A percentile compares a stretch with the other conserved stretches of the same genome.
Evolutionary conservation across 306 rosid genomes (phyloP).

Genomic region (Trichosanthes cucumerina): DNA sequence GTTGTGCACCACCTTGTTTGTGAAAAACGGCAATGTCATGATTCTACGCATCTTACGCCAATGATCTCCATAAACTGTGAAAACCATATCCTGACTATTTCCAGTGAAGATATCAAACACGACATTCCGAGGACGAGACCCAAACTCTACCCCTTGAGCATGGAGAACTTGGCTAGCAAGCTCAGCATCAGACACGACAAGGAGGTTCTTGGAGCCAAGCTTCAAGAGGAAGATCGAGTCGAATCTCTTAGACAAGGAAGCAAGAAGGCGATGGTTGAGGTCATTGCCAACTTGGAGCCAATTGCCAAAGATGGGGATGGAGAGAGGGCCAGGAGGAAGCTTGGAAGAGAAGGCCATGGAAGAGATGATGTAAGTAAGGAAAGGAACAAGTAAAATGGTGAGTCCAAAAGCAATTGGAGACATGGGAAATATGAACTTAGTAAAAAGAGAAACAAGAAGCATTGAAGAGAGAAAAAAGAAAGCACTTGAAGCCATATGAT

Average conservation of each 20-base stretch:
- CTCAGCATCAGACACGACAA: slow-evolving; percentile 51
- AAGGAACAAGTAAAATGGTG: not conserved
- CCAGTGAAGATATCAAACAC: slow-evolving; percentile 77
- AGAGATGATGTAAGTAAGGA: slow-evolving; percentile 15
- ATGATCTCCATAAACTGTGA: slow-evolving; percentile 58
- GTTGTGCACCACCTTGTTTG: slow-evolving; percentile 64
- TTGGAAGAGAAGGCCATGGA: slow-evolving; percentile 8
- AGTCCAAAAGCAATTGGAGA: not conserved
- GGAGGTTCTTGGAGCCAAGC: slow-evolving; percentile 60
- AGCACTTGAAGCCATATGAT: not conserved
- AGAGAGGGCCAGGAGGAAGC: slow-evolving; percentile 61
- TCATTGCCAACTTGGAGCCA: slow-evolving; percentile 87
- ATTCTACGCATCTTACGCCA: slow-evolving; percentile 85
- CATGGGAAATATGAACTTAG: slow-evolving; percentile 13
- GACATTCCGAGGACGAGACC: slow-evolving; percentile 60
- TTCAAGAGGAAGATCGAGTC: slow-evolving; percentile 55
- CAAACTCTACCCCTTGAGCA: slow-evolving; percentile 61
- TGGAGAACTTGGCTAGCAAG: slow-evolving; percentile 68
- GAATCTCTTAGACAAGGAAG: slow-evolving; percentile 39
- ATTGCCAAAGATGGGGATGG: slow-evolving; percentile 66
- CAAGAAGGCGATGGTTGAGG: slow-evolving; percentile 60
- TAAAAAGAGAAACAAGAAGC: not conserved
- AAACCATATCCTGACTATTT: slow-evolving; percentile 82
- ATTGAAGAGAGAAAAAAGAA: not conserved
- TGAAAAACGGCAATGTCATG: slow-evolving; percentile 76